These are phyloP conservation scores for Chlorella sp. DNA, from an alignment of 139 green algal species.

Conservation along the genomic window DNA sequence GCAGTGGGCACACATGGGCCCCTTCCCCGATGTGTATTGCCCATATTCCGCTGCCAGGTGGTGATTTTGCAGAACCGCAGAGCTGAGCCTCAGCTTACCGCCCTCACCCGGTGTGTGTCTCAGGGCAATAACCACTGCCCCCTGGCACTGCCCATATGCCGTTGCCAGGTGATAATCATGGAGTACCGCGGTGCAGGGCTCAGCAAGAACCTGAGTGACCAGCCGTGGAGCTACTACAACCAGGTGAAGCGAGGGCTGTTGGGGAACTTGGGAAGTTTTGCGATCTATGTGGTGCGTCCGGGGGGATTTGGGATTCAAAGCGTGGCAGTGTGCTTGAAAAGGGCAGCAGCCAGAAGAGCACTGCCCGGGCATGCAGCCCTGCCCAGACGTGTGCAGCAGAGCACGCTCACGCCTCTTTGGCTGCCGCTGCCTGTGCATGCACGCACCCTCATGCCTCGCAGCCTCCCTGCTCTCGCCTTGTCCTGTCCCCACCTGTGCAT, in stretches of 20 bases:
- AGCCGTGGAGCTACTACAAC: conserved; percentile 36
- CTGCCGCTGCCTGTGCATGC: too few species aligned
- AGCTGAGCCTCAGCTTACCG: not conserved
- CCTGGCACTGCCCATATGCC: not conserved
- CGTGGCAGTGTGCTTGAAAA: too few species aligned
- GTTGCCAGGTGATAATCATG: conserved; percentile 34
- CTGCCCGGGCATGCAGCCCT: not conserved
- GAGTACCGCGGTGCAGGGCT: conserved; percentile 27
- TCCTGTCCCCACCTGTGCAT: too few species aligned
- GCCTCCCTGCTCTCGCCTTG: not conserved
- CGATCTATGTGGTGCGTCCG: too few species aligned
- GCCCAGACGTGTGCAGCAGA: not conserved
- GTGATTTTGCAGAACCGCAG: not conserved
- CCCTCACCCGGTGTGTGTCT: not conserved
- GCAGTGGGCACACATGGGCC: too few species aligned
- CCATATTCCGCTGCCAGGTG: not conserved
- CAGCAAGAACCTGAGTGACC: conserved; percentile 1
- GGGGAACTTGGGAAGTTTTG: too few species aligned
- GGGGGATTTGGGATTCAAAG: too few species aligned
- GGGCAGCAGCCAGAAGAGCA: not conserved
- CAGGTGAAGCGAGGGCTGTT: not conserved
- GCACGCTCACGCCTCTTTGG: not conserved
- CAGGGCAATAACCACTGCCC: not conserved
- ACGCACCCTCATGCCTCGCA: not conserved
- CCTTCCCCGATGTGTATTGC: not conserved